These are phyloP conservation scores for Sclerotinia borealis DNA, from an alignment of 2,329 filamentous ascomycete genomes.

Conservation along the genomic window DNA sequence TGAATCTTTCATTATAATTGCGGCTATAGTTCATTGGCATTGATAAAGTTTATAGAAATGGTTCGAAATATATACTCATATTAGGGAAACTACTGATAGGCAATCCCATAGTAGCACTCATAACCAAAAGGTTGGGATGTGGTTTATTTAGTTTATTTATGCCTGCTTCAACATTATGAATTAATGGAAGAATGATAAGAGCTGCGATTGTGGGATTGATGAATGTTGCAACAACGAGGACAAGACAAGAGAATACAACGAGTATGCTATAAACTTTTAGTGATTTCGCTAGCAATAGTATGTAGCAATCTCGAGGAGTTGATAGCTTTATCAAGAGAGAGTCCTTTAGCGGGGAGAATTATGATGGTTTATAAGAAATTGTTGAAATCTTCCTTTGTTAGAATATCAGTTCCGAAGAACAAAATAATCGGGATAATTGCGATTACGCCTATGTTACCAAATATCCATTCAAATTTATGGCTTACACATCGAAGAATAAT, in stretches of 20 bases:
- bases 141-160: conserved; percentile 93
- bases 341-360: conserved; percentile 88
- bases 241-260: conserved; percentile 76
- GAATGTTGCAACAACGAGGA: conserved; percentile 91
- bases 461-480: conserved; percentile 78
- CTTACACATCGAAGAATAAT: conserved; percentile 90
- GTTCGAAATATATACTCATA: conserved; percentile 69
- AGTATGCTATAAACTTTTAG: conserved; percentile 74
- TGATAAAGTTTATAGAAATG: not conserved
- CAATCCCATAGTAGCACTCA: conserved; percentile 91
- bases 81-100: conserved; percentile 97
- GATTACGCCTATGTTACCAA: conserved; percentile 97
- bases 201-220: conserved; percentile 97
- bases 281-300: conserved; percentile 77
- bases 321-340: conserved; percentile 90
- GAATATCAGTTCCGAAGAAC: conserved; percentile 92
- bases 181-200: conserved; percentile 86
- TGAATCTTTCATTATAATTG: conserved; percentile 98
- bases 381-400: conserved; percentile 99
- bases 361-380: conserved; percentile 99
- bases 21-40: conserved; percentile 50
- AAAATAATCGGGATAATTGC: conserved; percentile 92
- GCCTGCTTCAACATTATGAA: conserved; percentile 73
- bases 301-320: conserved; percentile 88
- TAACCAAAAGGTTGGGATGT: conserved; percentile 90